phyloP scores from a whole-genome alignment of 345 rosid genomes.

The Kandelia obovata region DNA sequence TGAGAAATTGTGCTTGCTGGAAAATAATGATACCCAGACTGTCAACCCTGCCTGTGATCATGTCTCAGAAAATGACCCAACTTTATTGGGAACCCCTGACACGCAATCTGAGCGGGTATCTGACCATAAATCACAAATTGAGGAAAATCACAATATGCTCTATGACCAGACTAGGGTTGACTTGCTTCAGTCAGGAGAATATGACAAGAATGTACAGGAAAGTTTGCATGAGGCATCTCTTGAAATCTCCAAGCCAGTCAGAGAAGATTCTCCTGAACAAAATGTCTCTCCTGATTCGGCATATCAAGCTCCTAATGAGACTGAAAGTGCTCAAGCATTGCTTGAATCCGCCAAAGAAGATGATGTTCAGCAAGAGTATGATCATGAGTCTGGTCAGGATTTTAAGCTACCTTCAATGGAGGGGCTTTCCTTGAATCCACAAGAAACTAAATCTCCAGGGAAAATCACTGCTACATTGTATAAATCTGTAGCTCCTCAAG shows the following conservation, averaged over 20 bases:
- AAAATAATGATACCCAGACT: slow-evolving; percentile 23
- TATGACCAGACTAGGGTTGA: slow-evolving; percentile 23
- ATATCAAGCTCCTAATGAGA: slow-evolving; percentile 20
- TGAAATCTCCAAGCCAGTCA: slow-evolving; percentile 18
- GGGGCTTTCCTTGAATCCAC: slow-evolving; percentile 41
- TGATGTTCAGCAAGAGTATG: slow-evolving; percentile 22
- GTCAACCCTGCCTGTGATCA: slow-evolving; percentile 16
- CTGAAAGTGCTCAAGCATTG: slow-evolving; percentile 29
- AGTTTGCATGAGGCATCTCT: slow-evolving; percentile 15
- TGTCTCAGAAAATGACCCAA: slow-evolving; percentile 14
- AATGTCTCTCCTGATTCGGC: slow-evolving; percentile 17
- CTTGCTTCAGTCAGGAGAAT: slow-evolving; percentile 23
- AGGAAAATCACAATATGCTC: slow-evolving; percentile 23
- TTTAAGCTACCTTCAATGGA: slow-evolving; percentile 38
- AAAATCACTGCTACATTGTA: neutral
- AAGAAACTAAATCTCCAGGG: slow-evolving; percentile 4
- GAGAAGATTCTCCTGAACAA: slow-evolving; percentile 25
- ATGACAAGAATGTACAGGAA: slow-evolving; percentile 23
- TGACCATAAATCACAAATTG: slow-evolving; percentile 12
- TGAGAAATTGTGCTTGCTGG: slow-evolving; percentile 12
- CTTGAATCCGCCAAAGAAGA: slow-evolving; percentile 24
- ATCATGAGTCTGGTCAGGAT: slow-evolving; percentile 25
- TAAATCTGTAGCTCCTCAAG: slow-evolving; percentile 4
- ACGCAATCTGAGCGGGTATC: neutral
- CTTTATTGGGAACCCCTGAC: neutral